These are phyloP conservation scores for Pachysolen tannophilus DNA, from an alignment of 805 yeast species.

Conservation along the genomic window DNA sequence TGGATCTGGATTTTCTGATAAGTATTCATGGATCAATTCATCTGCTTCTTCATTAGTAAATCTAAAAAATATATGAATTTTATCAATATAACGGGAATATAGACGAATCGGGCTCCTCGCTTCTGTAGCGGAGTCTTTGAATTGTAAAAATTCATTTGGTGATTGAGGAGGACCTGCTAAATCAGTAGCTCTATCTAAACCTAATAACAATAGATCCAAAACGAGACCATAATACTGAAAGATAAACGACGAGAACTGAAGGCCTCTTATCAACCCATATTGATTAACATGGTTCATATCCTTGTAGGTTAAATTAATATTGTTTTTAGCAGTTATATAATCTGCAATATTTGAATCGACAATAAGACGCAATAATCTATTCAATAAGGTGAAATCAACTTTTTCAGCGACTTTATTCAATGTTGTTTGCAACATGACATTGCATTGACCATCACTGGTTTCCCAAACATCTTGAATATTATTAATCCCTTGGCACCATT, in stretches of 20 bases:
- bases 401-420: constrained; percentile 71
- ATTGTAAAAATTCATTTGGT: constrained; percentile 78
- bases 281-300: constrained; percentile 94
- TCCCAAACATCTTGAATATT: constrained; percentile 78
- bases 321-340: constrained; percentile 87
- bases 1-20: constrained; percentile 87
- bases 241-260: constrained; percentile 85
- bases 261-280: constrained; percentile 79
- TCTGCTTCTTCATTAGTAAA: constrained; percentile 67
- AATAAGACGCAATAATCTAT: constrained; percentile 69
- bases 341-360: constrained; percentile 92
- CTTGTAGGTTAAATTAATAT: constrained; percentile 72
- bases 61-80: constrained; percentile 69
- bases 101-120: constrained; percentile 66
- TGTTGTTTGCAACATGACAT: constrained; percentile 77
- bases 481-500: constrained; percentile 90
- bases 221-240: constrained; percentile 86
- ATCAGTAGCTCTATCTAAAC: constrained; percentile 80
- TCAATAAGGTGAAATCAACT: constrained; percentile 79
- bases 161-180: constrained; percentile 68
- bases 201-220: constrained; percentile 73
- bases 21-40: constrained; percentile 65
- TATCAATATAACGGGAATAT: constrained; percentile 79
- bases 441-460: constrained; percentile 60
- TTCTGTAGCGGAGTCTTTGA: constrained; percentile 50